phyloP scores from a whole-genome alignment of 257 asterid species.

The Linaria vulgaris region DNA sequence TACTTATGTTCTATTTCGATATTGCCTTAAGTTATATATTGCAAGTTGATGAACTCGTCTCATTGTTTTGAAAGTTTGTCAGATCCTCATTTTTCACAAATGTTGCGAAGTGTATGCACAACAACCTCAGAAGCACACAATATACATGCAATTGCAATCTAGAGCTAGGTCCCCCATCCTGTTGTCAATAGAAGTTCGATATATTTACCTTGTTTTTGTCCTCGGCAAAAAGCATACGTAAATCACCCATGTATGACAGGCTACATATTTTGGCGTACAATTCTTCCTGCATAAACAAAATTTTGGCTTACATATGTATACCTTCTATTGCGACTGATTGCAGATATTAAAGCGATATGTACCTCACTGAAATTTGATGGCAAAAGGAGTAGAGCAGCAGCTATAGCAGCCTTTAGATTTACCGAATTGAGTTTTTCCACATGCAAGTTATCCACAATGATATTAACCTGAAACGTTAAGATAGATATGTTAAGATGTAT shows the following conservation, averaged over 20 bases:
- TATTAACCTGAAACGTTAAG: conserved; percentile 54
- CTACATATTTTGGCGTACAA: conserved; percentile 79
- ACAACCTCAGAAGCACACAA: conserved; percentile 13
- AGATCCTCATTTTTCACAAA: not conserved
- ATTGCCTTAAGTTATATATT: not conserved
- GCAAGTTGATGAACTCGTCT: conserved; percentile 1
- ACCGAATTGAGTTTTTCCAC: conserved; percentile 56
- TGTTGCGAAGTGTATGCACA: not conserved
- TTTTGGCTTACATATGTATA: conserved; percentile 4
- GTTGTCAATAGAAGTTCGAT: conserved; percentile 15
- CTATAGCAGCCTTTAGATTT: conserved; percentile 70
- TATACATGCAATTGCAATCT: conserved; percentile 9
- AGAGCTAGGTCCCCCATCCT: conserved; percentile 4
- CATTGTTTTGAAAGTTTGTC: conserved; percentile 13
- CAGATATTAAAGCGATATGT: conserved; percentile 26
- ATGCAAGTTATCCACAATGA: conserved; percentile 60
- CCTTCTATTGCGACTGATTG: conserved; percentile 17
- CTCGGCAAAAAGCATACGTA: conserved; percentile 90
- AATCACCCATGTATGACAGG: conserved; percentile 87
- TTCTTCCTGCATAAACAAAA: conserved; percentile 61
- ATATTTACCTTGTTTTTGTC: conserved; percentile 78
- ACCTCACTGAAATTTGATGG: conserved; percentile 86
- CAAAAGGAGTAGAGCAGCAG: conserved; percentile 88
- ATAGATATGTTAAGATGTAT: too few relatives aligned
- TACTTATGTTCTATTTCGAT: too few relatives aligned